These are phyloP conservation scores for Boletellus ananas DNA, from an alignment of 768 basidiomycete genomes.

Conservation along the genomic window DNA sequence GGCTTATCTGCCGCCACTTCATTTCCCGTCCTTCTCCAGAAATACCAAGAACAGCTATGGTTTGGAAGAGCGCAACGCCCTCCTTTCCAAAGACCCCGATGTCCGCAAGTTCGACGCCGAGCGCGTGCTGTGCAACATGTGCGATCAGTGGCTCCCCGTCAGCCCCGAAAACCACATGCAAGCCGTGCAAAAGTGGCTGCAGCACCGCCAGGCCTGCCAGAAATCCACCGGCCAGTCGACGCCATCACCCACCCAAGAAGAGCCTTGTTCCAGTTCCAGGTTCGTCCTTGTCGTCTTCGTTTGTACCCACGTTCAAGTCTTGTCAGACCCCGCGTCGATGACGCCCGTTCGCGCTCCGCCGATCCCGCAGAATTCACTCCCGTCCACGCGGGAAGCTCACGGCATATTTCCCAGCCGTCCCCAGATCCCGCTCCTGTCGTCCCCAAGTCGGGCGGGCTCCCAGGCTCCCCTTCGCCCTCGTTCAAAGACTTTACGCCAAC, in stretches of 20 bases:
- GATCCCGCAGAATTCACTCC: slow-evolving; percentile 21
- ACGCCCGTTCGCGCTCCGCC: slow-evolving; percentile 29
- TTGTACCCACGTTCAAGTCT: background rate
- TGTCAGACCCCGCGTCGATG: slow-evolving; percentile 12
- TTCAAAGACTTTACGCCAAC: slow-evolving; percentile 58
- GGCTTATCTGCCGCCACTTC: slow-evolving; percentile 2
- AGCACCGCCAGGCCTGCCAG: slow-evolving; percentile 57
- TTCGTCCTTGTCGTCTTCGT: slow-evolving; percentile 9
- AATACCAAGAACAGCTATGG: slow-evolving; percentile 52
- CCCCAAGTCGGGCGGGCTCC: slow-evolving; percentile 16
- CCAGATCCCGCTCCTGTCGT: slow-evolving; percentile 2
- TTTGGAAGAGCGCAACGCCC: slow-evolving; percentile 54
- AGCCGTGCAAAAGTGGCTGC: slow-evolving; percentile 63
- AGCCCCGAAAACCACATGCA: slow-evolving; percentile 55
- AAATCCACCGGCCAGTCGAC: slow-evolving; percentile 24
- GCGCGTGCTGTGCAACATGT: slow-evolving; percentile 63
- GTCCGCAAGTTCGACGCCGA: slow-evolving; percentile 76
- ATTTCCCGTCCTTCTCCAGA: slow-evolving; percentile 12
- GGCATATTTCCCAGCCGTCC: slow-evolving; percentile 6
- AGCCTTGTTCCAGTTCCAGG: slow-evolving; percentile 25
- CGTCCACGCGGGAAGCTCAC: slow-evolving; percentile 27
- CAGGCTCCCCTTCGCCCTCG: slow-evolving; percentile 34
- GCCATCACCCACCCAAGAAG: slow-evolving; percentile 10
- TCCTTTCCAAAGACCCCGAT: slow-evolving; percentile 62
- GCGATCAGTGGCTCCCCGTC: slow-evolving; percentile 64